Conservation (phyloP, 768 basidiomycete species). For the Cystofilobasidium macerans region DNA sequence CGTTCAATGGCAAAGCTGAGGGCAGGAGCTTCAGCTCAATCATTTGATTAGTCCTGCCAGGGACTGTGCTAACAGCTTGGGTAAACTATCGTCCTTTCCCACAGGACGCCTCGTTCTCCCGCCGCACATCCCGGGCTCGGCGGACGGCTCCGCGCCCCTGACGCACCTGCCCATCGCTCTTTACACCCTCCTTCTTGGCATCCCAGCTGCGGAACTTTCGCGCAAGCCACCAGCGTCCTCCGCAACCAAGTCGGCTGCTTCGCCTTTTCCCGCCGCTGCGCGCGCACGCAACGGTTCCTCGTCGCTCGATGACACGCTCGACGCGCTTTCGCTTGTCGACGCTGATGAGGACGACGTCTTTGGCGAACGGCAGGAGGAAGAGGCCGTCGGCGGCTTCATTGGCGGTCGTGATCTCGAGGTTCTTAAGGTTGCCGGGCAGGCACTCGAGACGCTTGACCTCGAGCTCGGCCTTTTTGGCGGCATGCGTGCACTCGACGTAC, state of each 20-base stretch:
- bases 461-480: slow-evolving; percentile 26
- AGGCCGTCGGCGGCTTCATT: slow-evolving; percentile 31
- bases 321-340: neutral
- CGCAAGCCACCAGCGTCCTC: slow-evolving; percentile 10
- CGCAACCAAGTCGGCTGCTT: neutral
- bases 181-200: slow-evolving; percentile 21
- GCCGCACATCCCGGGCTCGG: neutral
- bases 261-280: neutral
- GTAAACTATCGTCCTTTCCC: neutral
- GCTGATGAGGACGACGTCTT: slow-evolving; percentile 31
- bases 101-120: slow-evolving; percentile 24
- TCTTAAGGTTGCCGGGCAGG: slow-evolving; percentile 21
- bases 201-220: slow-evolving; percentile 16
- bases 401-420: slow-evolving; percentile 23
- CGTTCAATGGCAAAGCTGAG: no score
- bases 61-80: neutral
- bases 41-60: no score
- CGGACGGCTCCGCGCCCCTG: neutral
- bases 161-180: slow-evolving; percentile 18
- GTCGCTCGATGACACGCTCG: neutral
- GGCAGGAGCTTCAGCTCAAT: no score
- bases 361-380: slow-evolving; percentile 30
- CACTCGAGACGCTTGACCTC: slow-evolving; percentile 13
- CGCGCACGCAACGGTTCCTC: neutral
- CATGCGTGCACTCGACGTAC: slow-evolving; percentile 20